Evolutionary conservation across 169 alveolate genomes (phyloP), one percentile per base, ranked within the genome.

Genomic region (Cyclospora cayetanensis): DNA sequence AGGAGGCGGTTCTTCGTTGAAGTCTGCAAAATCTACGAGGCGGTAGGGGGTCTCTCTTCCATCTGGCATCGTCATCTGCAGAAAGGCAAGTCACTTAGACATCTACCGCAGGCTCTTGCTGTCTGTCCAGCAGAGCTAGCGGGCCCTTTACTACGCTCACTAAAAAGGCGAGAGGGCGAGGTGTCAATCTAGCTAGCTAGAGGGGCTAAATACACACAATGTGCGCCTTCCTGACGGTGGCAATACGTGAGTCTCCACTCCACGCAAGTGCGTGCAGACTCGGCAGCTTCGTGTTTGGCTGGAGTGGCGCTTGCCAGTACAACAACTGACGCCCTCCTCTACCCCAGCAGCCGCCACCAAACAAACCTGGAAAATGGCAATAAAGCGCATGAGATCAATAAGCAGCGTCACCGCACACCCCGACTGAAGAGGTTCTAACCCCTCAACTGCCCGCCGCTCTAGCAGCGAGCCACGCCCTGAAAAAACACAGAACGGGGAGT

Each of bases 341-440:
- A 63, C 25, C 74, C 74, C 74, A 27, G 31, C 25, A 63, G 42
- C 74, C 74, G 25, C 25, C 25, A 63, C 74, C 84, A 20, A 4
- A n/a, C 39, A 4, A 20, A 76, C 86, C 86, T 76, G 86, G 66
- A 76, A 76, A 42, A 76, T 29, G n/a, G 86, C 86, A 0, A 76
- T 42, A 22, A 37, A 37, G 35, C 86, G 55, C 65, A 37, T 46
- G 1, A 76, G 42, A 25, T 76, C 86, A 22, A 76, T 46, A 25
- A 76, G 86, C 27, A 76, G 86, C 18, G 37, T 37, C 9, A 76
- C 86, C 4, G 65, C 52, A 11, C 63, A 37, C 2, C 86, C 86
- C 2, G 86, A 22, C 66, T 76, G 65, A n/a, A 76, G 42, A 22
- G 66, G 86, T 29, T 42, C 55, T 15, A 76, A 41, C 31, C 86